A percentile compares a stretch with the other conserved stretches of the same genome.
Evolutionary conservation across 805 yeast species (phyloP).

Genomic region (Metschnikowia dekortorum): DNA sequence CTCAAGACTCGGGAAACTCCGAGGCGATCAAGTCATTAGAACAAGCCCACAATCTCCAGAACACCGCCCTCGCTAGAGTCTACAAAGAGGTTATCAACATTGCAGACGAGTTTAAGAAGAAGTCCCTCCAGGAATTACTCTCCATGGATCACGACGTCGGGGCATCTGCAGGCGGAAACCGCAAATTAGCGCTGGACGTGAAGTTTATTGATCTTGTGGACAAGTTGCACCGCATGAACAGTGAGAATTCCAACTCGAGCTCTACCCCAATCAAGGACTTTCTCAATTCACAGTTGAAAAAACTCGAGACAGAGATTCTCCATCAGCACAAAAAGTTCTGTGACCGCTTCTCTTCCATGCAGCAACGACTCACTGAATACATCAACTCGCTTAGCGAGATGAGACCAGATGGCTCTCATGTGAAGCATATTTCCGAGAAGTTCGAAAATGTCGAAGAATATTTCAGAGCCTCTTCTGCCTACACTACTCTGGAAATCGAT

Average conservation of each 20-base stretch:
- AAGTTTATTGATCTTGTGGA: constrained; percentile 38
- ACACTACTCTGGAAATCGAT: constrained; percentile 19
- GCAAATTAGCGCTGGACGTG: constrained; percentile 19
- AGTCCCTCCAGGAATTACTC: constrained; percentile 34
- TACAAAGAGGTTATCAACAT: constrained; percentile 31
- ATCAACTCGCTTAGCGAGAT: constrained; percentile 28
- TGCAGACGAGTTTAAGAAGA: constrained; percentile 31
- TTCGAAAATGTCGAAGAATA: constrained; percentile 34
- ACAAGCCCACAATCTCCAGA: constrained; percentile 22
- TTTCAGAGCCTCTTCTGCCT: constrained; percentile 26
- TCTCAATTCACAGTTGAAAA: constrained; percentile 28
- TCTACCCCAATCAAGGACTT: constrained; percentile 34
- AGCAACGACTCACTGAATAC: constrained; percentile 33
- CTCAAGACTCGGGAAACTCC: constrained; percentile 3
- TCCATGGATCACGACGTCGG: constrained; percentile 33
- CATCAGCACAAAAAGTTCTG: constrained; percentile 35
- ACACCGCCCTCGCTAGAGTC: constrained; percentile 28
- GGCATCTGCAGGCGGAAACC: constrained; percentile 2
- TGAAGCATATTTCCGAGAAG: constrained; percentile 36
- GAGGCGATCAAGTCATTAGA: constrained; percentile 15
- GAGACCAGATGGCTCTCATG: constrained; percentile 33
- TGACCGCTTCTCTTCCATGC: constrained; percentile 34
- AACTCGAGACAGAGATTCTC: constrained; percentile 29
- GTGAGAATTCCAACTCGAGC: constrained; percentile 12
- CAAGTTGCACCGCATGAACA: constrained; percentile 32